Conservation (phyloP, 441 rosid species). For the Pelargonium australe region DNA sequence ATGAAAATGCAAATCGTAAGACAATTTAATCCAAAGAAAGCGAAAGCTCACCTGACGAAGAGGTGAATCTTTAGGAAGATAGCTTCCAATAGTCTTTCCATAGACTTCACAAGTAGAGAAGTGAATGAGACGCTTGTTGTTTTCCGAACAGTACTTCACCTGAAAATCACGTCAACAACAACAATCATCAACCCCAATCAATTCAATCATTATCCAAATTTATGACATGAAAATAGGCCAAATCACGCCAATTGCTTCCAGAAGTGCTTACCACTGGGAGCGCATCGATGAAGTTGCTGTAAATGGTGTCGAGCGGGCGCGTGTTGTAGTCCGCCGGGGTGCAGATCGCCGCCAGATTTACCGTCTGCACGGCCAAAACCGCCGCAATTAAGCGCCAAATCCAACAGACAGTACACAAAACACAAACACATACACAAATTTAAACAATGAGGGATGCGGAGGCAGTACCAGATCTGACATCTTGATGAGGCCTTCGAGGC, state of each 20-base stretch:
- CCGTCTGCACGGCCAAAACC: slow-evolving; percentile 36
- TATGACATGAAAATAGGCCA: neutral
- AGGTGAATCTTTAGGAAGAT: slow-evolving; percentile 88
- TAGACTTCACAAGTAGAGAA: slow-evolving; percentile 98
- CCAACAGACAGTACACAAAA: no score
- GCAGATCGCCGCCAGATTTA: slow-evolving; percentile 97
- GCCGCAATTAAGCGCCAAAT: slow-evolving; percentile 3
- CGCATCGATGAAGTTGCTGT: slow-evolving; percentile 96
- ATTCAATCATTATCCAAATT: neutral
- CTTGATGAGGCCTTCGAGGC: slow-evolving; percentile 92
- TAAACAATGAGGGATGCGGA: no score
- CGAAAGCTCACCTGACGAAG: slow-evolving; percentile 66
- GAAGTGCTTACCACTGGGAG: slow-evolving; percentile 80
- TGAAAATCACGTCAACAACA: slow-evolving; percentile 18
- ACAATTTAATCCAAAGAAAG: slow-evolving; percentile 16
- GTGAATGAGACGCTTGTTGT: slow-evolving; percentile 87
- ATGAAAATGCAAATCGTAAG: neutral
- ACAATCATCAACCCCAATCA: slow-evolving; percentile 20
- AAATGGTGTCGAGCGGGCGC: slow-evolving; percentile 92
- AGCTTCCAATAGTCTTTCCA: slow-evolving; percentile 95
- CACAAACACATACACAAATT: no score
- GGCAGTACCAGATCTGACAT: slow-evolving; percentile 88
- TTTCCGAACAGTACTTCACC: slow-evolving; percentile 98
- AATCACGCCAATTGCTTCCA: neutral
- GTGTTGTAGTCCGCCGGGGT: slow-evolving; percentile 99